Evolutionary conservation across 2,329 filamentous ascomycete species (phyloP).

Genomic region (Metarhizium guizhouense): DNA sequence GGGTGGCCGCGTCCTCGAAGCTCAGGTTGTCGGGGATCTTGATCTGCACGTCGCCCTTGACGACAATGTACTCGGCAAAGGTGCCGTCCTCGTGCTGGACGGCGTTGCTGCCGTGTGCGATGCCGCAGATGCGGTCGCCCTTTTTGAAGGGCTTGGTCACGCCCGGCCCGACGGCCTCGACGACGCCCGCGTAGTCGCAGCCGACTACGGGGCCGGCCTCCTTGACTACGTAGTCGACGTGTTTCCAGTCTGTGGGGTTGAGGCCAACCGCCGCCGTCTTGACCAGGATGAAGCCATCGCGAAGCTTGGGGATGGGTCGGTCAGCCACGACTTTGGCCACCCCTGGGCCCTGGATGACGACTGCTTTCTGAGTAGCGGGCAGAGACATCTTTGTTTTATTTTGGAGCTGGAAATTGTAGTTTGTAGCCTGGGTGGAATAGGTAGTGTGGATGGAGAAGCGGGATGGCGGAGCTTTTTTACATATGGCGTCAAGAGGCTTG

Average conservation of each 20-base stretch:
- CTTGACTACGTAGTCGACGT: slow-evolving; percentile 14
- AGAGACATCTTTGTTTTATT: too few species aligned
- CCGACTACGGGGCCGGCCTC: slow-evolving; percentile 20
- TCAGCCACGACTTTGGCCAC: slow-evolving; percentile 5
- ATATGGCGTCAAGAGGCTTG: too few species aligned
- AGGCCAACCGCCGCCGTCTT: slow-evolving; percentile 24
- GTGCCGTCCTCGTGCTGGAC: slow-evolving; percentile 14
- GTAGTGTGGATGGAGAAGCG: too few species aligned
- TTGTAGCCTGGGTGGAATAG: too few species aligned
- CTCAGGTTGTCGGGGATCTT: slow-evolving; percentile 36
- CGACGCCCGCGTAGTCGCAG: slow-evolving; percentile 24
- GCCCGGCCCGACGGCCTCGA: slow-evolving; percentile 16
- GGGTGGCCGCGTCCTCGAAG: slow-evolving; percentile 35
- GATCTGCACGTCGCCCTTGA: slow-evolving; percentile 30
- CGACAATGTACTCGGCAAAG: slow-evolving; percentile 22
- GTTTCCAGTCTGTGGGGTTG: slow-evolving; percentile 28
- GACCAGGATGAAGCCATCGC: slow-evolving; percentile 18
- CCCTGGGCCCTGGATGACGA: slow-evolving; percentile 6
- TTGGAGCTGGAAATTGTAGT: too few species aligned
- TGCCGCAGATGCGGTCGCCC: slow-evolving; percentile 19
- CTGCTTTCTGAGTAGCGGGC: not conserved
- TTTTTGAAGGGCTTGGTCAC: slow-evolving; percentile 6
- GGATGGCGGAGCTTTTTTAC: too few species aligned
- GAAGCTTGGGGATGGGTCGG: slow-evolving; percentile 6
- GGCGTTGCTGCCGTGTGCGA: slow-evolving; percentile 13